Conservation (phyloP, 2,329 filamentous ascomycete species). For the Myrmaecium sp. region DNA sequence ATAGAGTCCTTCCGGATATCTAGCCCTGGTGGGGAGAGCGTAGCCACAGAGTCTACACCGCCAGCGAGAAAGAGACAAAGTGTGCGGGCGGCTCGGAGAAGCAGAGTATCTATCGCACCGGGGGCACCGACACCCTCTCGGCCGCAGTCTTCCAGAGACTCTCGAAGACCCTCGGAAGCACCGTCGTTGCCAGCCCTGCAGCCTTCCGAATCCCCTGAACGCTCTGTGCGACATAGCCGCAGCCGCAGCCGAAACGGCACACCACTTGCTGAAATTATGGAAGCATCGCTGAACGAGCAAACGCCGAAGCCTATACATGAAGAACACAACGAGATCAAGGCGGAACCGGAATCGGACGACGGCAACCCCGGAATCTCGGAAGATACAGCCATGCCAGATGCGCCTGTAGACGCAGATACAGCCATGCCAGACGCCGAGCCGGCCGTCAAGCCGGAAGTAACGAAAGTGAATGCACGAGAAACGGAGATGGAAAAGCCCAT, state of each 20-base stretch:
- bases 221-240: constrained; percentile 5
- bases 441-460: constrained; percentile 26
- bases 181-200: constrained; percentile 27
- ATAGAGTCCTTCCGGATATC: too few species aligned
- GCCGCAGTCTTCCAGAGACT: constrained; percentile 21
- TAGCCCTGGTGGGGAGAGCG: too few species aligned
- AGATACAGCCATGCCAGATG: constrained; percentile 7
- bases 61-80: constrained; percentile 55
- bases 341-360: constrained; percentile 13
- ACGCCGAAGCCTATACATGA: constrained; percentile 18
- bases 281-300: constrained; percentile 46
- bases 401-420: background rate
- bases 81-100: constrained; percentile 25
- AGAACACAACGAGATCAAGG: constrained; percentile 5
- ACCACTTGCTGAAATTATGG: constrained; percentile 59
- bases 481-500: constrained; percentile 74
- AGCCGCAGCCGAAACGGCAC: constrained; percentile 26
- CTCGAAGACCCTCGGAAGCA: constrained; percentile 14
- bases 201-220: constrained; percentile 40
- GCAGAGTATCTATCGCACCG: constrained; percentile 21
- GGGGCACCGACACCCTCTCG: constrained; percentile 24
- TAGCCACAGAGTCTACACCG: too few species aligned
- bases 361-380: constrained; percentile 22
- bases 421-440: constrained; percentile 25
- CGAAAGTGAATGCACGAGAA: constrained; percentile 59